Conservation (phyloP, 2,329 filamentous ascomycete species). For the Colletotrichum sp. region DNA sequence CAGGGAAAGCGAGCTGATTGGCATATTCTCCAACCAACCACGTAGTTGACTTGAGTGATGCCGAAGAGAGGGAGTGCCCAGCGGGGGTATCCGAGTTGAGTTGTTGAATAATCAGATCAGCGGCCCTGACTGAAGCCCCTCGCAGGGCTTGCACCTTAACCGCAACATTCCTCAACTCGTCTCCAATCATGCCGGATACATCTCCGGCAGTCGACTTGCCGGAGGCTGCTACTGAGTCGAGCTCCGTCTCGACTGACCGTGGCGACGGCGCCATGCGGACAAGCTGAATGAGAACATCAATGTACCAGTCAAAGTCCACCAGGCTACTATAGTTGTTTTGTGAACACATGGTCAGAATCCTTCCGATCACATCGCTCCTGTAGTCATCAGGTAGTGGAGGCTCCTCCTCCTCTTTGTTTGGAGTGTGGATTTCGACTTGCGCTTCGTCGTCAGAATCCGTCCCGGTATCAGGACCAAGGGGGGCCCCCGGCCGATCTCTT, state of each 20-base stretch:
- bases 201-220: slow-evolving; percentile 39
- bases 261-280: slow-evolving; percentile 71
- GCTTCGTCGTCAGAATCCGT: slow-evolving; percentile 57
- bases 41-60: slow-evolving; percentile 75
- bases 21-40: slow-evolving; percentile 94
- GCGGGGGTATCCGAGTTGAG: slow-evolving; percentile 56
- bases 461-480: slow-evolving; percentile 45
- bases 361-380: slow-evolving; percentile 78
- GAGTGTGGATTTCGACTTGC: slow-evolving; percentile 44
- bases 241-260: slow-evolving; percentile 41
- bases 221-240: slow-evolving; percentile 31
- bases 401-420: slow-evolving; percentile 42
- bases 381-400: slow-evolving; percentile 85
- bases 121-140: slow-evolving; percentile 79
- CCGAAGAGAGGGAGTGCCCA: slow-evolving; percentile 62
- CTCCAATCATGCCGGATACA: slow-evolving; percentile 76
- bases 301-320: slow-evolving; percentile 96
- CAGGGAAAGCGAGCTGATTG: slow-evolving; percentile 70
- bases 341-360: slow-evolving; percentile 89
- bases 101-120: slow-evolving; percentile 74
- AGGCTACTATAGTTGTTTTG: slow-evolving; percentile 87
- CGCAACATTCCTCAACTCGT: slow-evolving; percentile 86
- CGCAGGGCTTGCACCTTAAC: slow-evolving; percentile 90
- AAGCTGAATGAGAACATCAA: slow-evolving; percentile 86
- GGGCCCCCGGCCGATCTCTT: slow-evolving; percentile 50